Evolutionary conservation across 768 basidiomycete species (phyloP).

Genomic region (Rhodotorula sphaerocarpa): DNA sequence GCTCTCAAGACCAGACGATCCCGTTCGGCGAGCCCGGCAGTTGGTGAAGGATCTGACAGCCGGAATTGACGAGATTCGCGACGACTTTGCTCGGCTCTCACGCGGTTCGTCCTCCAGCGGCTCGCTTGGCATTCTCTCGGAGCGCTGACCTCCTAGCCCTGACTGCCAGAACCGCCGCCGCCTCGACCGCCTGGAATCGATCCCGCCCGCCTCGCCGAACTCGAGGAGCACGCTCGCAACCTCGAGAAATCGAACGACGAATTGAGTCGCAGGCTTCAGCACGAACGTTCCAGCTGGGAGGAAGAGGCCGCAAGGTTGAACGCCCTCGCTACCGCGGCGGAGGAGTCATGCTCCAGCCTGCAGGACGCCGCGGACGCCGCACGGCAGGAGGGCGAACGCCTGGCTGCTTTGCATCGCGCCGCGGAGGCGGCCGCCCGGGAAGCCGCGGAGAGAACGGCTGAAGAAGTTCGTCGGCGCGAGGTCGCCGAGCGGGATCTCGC

Average conservation of each 20-base stretch:
- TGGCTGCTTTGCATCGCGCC: slow-evolving; percentile 15
- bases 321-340: slow-evolving; percentile 6
- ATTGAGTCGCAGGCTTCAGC: slow-evolving; percentile 46
- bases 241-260: slow-evolving; percentile 55
- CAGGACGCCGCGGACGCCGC: slow-evolving; percentile 54
- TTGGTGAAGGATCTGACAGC: slow-evolving; percentile 61
- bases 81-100: slow-evolving; percentile 75
- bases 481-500: slow-evolving; percentile 51
- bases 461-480: slow-evolving; percentile 53
- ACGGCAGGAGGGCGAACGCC: slow-evolving; percentile 50
- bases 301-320: slow-evolving; percentile 30
- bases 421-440: slow-evolving; percentile 36
- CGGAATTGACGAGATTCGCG: slow-evolving; percentile 71
- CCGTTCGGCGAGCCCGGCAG: slow-evolving; percentile 57
- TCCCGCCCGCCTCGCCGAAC: slow-evolving; percentile 50
- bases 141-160: neutral
- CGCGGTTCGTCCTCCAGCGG: slow-evolving; percentile 40
- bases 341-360: slow-evolving; percentile 50
- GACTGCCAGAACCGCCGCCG: slow-evolving; percentile 56
- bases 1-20: slow-evolving; percentile 38
- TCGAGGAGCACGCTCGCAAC: slow-evolving; percentile 59
- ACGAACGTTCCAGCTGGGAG: slow-evolving; percentile 36
- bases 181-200: slow-evolving; percentile 55
- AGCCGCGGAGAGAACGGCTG: slow-evolving; percentile 38
- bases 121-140: slow-evolving; percentile 17